Base-by-base conservation (phyloP, 2,329 filamentous ascomycete species). In the Phialophora macrospora region DNA sequence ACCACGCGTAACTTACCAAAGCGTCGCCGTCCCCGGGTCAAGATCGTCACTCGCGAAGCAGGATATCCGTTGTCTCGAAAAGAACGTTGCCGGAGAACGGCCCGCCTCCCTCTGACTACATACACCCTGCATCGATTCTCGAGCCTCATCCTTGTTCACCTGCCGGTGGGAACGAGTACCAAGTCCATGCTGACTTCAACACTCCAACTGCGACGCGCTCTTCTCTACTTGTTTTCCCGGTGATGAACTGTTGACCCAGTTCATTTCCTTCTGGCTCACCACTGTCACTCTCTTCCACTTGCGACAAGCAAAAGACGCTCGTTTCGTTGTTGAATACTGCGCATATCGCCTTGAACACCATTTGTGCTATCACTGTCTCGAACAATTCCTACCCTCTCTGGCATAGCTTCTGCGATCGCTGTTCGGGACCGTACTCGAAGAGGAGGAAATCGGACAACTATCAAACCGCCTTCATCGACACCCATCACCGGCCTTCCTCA, bases 191-290 rank as follows among this genome's bases (percentile, higher is more conserved):
- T 52, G 58, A 60, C 58, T 60, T 41, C 28, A 20, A 41, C 3
- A 24, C 32, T 54, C n/a, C 46, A 11, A 44, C 30, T 26, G 38
- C 60, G 28, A 64, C 64, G 58, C 67, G 61, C 48, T 59, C 51
- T 48, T 51, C 60, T 62, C 55, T 44, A 64, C 41, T 46, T 38
- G 8, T 49, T 58, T 52, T 32, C 4, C 17, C 34, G 28, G 28
- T 63, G 51, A 55, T 34, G 58, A 30, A 55, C 57, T 52, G 63
- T 61, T 66, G 52, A 64, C 52, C 55, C 46, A 61, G 22, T 52
- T 63, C 49, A 22, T 34, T 64, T 58, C 20, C 38, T 59, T 41
- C 38, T 12, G 14, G 41, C 51, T 46, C 49, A 28, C 34, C 54
- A 24, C 24, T 46, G 60, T 55, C 66, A 41, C 59, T 66, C 67